phyloP scores from a whole-genome alignment of 495 filamentous ascomycete genomes.

The Penicillium argentinense region DNA sequence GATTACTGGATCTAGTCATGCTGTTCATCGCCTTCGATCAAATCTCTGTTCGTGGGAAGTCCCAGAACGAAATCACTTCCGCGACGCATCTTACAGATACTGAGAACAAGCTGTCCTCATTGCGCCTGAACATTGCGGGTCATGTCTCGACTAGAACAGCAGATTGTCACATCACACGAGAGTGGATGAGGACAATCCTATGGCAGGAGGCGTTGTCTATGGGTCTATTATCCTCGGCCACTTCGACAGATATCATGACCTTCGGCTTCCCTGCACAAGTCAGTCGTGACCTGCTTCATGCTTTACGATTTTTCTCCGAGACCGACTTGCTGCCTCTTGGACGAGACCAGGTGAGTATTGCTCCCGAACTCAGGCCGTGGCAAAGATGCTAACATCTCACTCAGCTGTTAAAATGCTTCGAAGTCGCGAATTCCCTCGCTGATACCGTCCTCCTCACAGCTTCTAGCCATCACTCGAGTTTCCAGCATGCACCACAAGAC shows the following conservation, averaged over 20 bases:
- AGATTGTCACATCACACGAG: constrained; percentile 32
- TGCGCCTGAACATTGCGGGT: constrained; percentile 11
- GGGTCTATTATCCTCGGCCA: constrained; percentile 52
- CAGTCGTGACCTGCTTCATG: constrained; percentile 62
- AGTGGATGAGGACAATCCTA: constrained; percentile 76
- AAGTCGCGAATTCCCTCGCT: constrained; percentile 35
- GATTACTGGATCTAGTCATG: constrained; percentile 27
- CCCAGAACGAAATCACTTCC: not conserved
- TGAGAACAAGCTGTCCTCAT: constrained; percentile 19
- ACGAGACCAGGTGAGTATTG: constrained; percentile 28
- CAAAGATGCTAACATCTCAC: not conserved
- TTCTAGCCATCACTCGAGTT: not conserved
- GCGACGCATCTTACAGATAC: constrained; percentile 15
- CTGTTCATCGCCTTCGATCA: constrained; percentile 30
- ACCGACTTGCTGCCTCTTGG: constrained; percentile 32
- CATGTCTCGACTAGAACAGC: constrained; percentile 22
- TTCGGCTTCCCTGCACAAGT: constrained; percentile 71
- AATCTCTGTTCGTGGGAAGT: constrained; percentile 13
- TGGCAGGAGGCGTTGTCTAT: constrained; percentile 67
- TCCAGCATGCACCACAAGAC: constrained; percentile 29
- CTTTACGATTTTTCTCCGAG: constrained; percentile 24
- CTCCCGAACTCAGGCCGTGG: not conserved
- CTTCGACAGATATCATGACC: constrained; percentile 58
- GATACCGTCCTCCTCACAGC: constrained; percentile 29
- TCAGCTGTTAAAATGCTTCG: constrained; percentile 35